Evolutionary conservation across 2,329 filamentous ascomycete genomes (phyloP).

Genomic region (Arthrobotrys musiformis): DNA sequence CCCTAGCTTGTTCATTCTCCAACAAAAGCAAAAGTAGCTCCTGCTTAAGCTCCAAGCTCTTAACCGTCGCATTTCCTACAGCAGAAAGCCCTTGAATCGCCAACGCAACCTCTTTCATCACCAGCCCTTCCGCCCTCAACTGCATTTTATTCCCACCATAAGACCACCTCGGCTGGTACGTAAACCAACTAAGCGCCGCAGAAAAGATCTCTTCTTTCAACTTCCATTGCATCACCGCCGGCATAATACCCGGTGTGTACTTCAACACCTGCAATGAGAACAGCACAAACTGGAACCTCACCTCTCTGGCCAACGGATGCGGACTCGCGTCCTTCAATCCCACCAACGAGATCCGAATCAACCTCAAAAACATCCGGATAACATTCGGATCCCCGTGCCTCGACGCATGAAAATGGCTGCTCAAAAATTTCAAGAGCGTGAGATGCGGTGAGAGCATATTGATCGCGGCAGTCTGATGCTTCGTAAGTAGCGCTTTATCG

Average conservation of each 20-base stretch:
- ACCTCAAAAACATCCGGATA: slow-evolving; percentile 81
- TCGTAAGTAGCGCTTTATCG: slow-evolving; percentile 78
- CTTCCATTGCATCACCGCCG: slow-evolving; percentile 75
- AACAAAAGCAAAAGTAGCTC: slow-evolving; percentile 82
- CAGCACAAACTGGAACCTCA: slow-evolving; percentile 88
- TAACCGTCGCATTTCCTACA: slow-evolving; percentile 52
- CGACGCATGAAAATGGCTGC: slow-evolving; percentile 93
- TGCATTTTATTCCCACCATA: slow-evolving; percentile 94
- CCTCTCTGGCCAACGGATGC: slow-evolving; percentile 88
- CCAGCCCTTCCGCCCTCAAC: slow-evolving; percentile 87
- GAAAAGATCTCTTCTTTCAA: slow-evolving; percentile 90
- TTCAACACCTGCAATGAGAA: slow-evolving; percentile 82
- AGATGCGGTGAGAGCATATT: slow-evolving; percentile 88
- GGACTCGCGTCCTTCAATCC: slow-evolving; percentile 76
- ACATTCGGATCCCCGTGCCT: slow-evolving; percentile 84
- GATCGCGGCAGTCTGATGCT: slow-evolving; percentile 80
- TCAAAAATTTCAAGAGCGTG: slow-evolving; percentile 85
- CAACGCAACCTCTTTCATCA: slow-evolving; percentile 71
- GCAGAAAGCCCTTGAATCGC: slow-evolving; percentile 50
- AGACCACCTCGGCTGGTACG: slow-evolving; percentile 84
- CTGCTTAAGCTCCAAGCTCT: slow-evolving; percentile 70
- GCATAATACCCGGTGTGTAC: slow-evolving; percentile 74
- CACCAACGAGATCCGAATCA: slow-evolving; percentile 81
- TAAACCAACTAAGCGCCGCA: slow-evolving; percentile 89
- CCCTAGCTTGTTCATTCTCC: slow-evolving; percentile 82